A percentile compares a stretch with the other conserved stretches of the same genome.
Evolutionary conservation across 129 eudicot species (phyloP).

Genomic region (Escallonia herrerae): DNA sequence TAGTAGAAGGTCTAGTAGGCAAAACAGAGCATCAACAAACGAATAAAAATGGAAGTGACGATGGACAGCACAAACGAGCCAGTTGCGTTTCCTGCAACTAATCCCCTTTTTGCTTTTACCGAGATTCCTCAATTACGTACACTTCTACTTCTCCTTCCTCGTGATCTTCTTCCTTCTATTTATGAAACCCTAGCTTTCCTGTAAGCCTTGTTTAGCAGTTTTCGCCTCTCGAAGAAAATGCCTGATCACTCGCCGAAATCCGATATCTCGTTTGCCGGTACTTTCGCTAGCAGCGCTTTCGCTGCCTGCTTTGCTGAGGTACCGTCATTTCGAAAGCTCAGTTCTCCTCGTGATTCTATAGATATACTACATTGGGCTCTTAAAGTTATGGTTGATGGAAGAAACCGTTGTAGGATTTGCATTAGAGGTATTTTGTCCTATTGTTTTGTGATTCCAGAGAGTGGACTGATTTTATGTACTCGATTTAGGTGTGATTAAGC

Average conservation of each 20-base stretch:
- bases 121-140: neutral
- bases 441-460: no score
- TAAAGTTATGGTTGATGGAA: no score
- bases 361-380: no score
- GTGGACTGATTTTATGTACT: no score
- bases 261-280: constrained; percentile 66
- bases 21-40: neutral
- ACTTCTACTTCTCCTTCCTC: neutral
- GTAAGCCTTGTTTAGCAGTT: constrained; percentile 8
- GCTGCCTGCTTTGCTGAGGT: constrained; percentile 97
- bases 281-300: constrained; percentile 73
- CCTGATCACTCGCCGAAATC: constrained; percentile 42
- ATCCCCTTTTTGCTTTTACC: constrained; percentile 13
- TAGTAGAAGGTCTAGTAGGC: neutral
- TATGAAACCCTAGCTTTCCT: neutral
- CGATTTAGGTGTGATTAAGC: no score
- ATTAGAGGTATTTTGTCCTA: neutral
- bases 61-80: neutral
- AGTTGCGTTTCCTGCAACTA: neutral
- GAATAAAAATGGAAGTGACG: constrained; percentile 5
- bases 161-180: neutral
- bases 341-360: neutral
- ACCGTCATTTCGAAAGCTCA: neutral
- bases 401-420: neutral
- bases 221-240: constrained; percentile 3